These are phyloP conservation scores for Phaeophleospora eucalypticola DNA, from an alignment of 2,329 filamentous ascomycete species.

Conservation along the genomic window DNA sequence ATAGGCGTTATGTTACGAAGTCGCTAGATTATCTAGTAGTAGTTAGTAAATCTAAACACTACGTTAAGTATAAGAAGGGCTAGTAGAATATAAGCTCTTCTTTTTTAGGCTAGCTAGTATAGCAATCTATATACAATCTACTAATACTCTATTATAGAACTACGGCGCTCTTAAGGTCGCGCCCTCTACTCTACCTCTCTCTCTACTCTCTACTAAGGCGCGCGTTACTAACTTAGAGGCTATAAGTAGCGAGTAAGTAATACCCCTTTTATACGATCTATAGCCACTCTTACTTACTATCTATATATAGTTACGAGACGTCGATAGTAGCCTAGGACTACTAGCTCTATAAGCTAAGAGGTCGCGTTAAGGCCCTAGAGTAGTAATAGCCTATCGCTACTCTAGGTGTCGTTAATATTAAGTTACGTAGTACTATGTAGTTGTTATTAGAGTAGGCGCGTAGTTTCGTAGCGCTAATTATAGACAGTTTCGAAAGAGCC, in stretches of 20 bases:
- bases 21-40: neutral
- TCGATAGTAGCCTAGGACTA: neutral
- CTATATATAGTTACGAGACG: neutral
- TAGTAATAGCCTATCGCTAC: neutral
- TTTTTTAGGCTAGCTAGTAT: neutral
- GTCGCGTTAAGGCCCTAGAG: neutral
- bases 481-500: neutral
- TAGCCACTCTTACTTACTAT: neutral
- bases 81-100: neutral
- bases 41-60: neutral
- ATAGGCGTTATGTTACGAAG: neutral
- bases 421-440: neutral
- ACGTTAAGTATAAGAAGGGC: neutral
- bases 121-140: neutral
- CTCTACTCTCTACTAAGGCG: neutral
- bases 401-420: neutral
- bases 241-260: neutral
- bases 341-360: neutral
- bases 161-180: neutral
- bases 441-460: neutral
- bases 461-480: neutral
- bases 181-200: neutral
- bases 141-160: neutral
- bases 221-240: neutral
- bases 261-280: neutral